These are phyloP conservation scores for Pestalotiopsis sp. DNA, from an alignment of 2,329 filamentous ascomycete genomes.

Conservation along the genomic window DNA sequence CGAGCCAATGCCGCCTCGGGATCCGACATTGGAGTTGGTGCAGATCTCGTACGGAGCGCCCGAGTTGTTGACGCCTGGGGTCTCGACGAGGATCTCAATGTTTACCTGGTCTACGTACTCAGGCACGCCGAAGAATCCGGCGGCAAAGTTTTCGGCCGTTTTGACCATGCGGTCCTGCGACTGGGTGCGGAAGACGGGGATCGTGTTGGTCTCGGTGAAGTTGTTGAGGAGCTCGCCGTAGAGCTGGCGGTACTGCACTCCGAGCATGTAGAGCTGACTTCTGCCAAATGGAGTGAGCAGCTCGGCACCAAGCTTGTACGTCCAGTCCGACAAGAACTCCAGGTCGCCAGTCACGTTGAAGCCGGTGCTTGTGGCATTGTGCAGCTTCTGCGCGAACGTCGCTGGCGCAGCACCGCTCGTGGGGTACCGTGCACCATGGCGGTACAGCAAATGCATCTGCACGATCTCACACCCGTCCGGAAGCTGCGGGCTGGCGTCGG, in stretches of 20 bases:
- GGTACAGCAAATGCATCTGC: conserved; percentile 36
- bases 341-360: conserved; percentile 34
- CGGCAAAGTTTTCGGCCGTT: conserved; percentile 34
- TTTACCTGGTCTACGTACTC: conserved; percentile 35
- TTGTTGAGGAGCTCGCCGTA: conserved; percentile 46
- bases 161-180: conserved; percentile 38
- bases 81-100: conserved; percentile 37
- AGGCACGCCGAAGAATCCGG: conserved; percentile 36
- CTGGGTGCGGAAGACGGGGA: conserved; percentile 40
- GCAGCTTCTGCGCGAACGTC: conserved; percentile 34
- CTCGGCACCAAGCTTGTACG: conserved; percentile 38
- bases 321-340: conserved; percentile 33
- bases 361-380: conserved; percentile 34
- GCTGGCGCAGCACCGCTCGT: conserved; percentile 31
- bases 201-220: conserved; percentile 38
- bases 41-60: conserved; percentile 33
- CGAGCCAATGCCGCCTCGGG: conserved; percentile 27
- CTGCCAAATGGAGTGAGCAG: conserved; percentile 41
- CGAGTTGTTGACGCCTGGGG: conserved; percentile 30
- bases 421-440: conserved; percentile 36
- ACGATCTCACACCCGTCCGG: conserved; percentile 32
- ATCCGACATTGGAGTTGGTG: conserved; percentile 26
- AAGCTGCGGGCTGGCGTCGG: conserved; percentile 31
- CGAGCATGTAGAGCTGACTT: conserved; percentile 43
- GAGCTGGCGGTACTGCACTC: conserved; percentile 42